Percentiles rank a stretch among this genome's conserved stretches.
These are phyloP conservation scores for Sodiomyces alkalinus DNA, from an alignment of 2,329 filamentous ascomycete species.

Conservation along the genomic window DNA sequence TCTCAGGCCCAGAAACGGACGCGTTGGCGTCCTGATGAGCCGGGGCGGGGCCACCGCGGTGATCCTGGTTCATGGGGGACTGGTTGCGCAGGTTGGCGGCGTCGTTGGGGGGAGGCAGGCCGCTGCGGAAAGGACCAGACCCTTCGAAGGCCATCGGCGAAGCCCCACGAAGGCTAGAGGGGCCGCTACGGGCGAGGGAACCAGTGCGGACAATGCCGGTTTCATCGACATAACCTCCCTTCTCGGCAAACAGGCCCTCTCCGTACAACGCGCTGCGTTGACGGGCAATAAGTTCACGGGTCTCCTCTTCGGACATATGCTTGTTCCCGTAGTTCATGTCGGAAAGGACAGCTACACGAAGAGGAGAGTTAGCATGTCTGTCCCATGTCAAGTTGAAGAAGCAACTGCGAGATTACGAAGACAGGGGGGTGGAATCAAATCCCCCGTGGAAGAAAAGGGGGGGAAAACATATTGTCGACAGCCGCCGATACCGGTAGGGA, in stretches of 20 bases:
- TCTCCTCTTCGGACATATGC: slow-evolving; percentile 88
- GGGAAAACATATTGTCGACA: too few relatives aligned
- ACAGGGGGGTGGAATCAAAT: slow-evolving; percentile 5
- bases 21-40: slow-evolving; percentile 34
- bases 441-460: too few relatives aligned
- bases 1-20: slow-evolving; percentile 25
- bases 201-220: slow-evolving; percentile 45
- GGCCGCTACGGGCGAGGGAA: slow-evolving; percentile 49
- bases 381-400: slow-evolving; percentile 4
- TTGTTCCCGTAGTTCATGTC: slow-evolving; percentile 38
- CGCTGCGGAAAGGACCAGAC: slow-evolving; percentile 18
- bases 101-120: slow-evolving; percentile 19
- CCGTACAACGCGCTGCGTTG: slow-evolving; percentile 92
- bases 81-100: slow-evolving; percentile 3
- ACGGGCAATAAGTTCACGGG: slow-evolving; percentile 86
- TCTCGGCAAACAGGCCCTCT: slow-evolving; percentile 54
- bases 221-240: slow-evolving; percentile 53
- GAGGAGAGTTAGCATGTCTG: slow-evolving; percentile 6
- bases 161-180: slow-evolving; percentile 52
- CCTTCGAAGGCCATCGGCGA: slow-evolving; percentile 69
- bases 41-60: slow-evolving; percentile 18
- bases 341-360: slow-evolving; percentile 7
- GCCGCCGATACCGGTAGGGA: too few relatives aligned
- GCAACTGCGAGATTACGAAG: slow-evolving; percentile 5
- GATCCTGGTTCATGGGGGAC: slow-evolving; percentile 40